Base-by-base conservation (phyloP, 352 stramenopile species). In the Phytophthora sp. region DNA sequence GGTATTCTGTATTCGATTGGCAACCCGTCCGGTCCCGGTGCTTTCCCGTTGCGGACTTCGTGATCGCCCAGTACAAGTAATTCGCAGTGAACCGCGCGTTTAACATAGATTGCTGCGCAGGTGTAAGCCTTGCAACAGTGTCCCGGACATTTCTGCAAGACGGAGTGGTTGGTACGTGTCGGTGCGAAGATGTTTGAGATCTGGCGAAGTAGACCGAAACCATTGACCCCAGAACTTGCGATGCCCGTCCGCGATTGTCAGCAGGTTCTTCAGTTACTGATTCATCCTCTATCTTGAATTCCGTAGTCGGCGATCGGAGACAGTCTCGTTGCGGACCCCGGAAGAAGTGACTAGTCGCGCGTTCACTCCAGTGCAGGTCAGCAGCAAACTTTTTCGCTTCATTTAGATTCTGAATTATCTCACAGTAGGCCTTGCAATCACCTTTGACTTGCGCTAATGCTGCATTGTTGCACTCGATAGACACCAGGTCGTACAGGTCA, bases 21-120 rank as follows among this genome's bases (percentile, higher is more conserved):
- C 0, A 71, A 18, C 4, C 54, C 54, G 13, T 71, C 63, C 0
- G 63, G 47, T 6, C 54, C 63, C 2, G 54, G 54, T 1, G 54
- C 56, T 20, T 66, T 63, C 9, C 51, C 50, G 23, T 63, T 21
- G 36, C 45, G 13, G 50, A 71, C n/a, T 23, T 51, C 51, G 46
- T 58, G 13, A 71, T 71, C 7, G 63, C 50, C 18, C 41, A 66
- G 16, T 63, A 66, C 1, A 71, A 39, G 12, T 66, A 49, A 18
- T 66, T 58, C 4, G 63, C 55, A 2, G 49, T 71, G 0, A 71
- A 16, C 7, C 39, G 47, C 1, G 63, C 63, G 9, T 64, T 20
- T 20, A 65, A 7, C 27, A 45, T 49, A 1, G 35, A 16, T 2
- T 46, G 16, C 12, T 57, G 41, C n/a, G n/a, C n/a, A n/a, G n/a